Conservation (phyloP, 1,284 basidiomycete genomes). For the Takashimella tepidaria region DNA sequence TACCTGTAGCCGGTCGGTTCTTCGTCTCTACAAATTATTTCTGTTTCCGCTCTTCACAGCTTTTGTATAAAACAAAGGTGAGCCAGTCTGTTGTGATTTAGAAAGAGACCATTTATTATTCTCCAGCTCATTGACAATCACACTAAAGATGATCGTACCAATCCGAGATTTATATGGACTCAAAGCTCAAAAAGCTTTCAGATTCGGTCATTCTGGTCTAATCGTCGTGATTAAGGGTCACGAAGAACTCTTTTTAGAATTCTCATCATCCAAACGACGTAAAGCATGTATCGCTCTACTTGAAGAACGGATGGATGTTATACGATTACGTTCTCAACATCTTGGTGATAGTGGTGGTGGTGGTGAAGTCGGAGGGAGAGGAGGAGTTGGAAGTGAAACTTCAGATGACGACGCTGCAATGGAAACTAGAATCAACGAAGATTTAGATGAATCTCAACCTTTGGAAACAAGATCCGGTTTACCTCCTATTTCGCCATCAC, state of each 20-base stretch:
- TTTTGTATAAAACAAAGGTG: slow-evolving; percentile 72
- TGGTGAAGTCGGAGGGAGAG: slow-evolving; percentile 1
- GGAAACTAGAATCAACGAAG: slow-evolving; percentile 40
- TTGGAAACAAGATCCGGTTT: slow-evolving; percentile 51
- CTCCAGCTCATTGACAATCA: neutral
- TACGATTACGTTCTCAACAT: slow-evolving; percentile 48
- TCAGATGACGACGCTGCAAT: slow-evolving; percentile 10
- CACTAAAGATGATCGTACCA: slow-evolving; percentile 83
- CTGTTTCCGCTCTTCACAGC: slow-evolving; percentile 79
- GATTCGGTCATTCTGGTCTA: slow-evolving; percentile 82
- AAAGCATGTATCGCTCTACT: slow-evolving; percentile 69
- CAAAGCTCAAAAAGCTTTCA: slow-evolving; percentile 79
- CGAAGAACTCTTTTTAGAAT: slow-evolving; percentile 96
- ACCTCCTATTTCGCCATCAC: slow-evolving; percentile 19
- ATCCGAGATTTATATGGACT: slow-evolving; percentile 78
- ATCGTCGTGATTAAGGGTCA: slow-evolving; percentile 88
- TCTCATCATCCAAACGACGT: slow-evolving; percentile 69
- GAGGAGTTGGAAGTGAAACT: neutral
- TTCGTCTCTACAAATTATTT: slow-evolving; percentile 83
- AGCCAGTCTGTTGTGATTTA: slow-evolving; percentile 32
- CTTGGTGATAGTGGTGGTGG: slow-evolving; percentile 6
- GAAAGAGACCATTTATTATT: neutral
- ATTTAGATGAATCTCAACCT: slow-evolving; percentile 26
- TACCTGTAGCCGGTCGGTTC: slow-evolving; percentile 78
- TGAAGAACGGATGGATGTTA: slow-evolving; percentile 71